Base-by-base conservation (phyloP, 371 early-diverging fungal species). In the Rhizomucor pusillus region DNA sequence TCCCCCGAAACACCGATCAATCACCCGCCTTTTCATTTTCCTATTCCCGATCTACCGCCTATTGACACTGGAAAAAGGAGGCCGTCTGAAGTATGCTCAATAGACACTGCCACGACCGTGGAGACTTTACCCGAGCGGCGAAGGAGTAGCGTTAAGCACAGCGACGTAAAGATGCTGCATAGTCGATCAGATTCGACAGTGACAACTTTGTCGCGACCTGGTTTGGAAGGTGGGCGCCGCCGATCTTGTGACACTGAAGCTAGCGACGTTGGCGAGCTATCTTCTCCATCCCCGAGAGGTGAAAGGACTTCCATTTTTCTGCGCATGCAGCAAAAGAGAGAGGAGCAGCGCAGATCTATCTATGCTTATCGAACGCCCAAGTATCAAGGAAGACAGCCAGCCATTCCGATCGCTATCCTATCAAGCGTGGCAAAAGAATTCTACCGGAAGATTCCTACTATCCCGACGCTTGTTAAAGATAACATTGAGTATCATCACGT, bases 391-490 rank as follows among this genome's bases (percentile, higher is more conserved):
- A 52, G 50, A 20, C 54, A 43, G 20, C 49, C 53, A 5, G 47
- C 43, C 43, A 48, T 88, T 23, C 86, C 90, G 52, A 87, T 90
- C 1, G 92, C 93, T 1, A 64, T 92, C 53, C 80, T 93, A 20
- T 90, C 90, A 6, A 64, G 82, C 45, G 87, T 93, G 2, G 92
- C 92, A 1, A 66, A 66, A 25, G 84, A 86, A 14, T 90, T 95
- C 63, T 73, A 80, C 34, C 69, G 63, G 24, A 61, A 66, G 5
- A 52, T 71, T 13, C 61, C 68, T 13, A 52, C 60, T n/a, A 56
- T 65, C 43, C 29, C 29, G 7, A 79, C 81, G 5, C 79, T 88
- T 19, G 69, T 69, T 23, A 89, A 88, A 57, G 86, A 94, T 58
- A 77, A 78, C 11, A 78, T 93, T 24, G 90, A 91, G 63, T 88